Evolutionary conservation across 1,139 yeast genomes (phyloP).

Genomic region (Debaryomyces sp.): DNA sequence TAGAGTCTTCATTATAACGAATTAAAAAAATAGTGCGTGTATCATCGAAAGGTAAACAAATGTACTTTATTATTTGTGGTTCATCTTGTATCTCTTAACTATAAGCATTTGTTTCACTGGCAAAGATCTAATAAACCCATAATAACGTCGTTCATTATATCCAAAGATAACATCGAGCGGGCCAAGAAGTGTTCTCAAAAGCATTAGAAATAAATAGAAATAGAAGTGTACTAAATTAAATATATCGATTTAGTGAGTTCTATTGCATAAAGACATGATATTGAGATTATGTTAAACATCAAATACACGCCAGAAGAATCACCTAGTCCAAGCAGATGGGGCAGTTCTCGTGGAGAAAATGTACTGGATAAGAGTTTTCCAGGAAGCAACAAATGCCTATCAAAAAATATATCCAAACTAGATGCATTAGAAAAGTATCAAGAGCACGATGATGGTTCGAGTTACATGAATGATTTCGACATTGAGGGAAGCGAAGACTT

Average conservation of each 20-base stretch:
- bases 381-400: conserved; percentile 28
- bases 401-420: conserved; percentile 9
- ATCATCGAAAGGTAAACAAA: conserved; percentile 6
- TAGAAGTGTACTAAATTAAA: background rate
- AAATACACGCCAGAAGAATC: conserved; percentile 5
- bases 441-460: conserved; percentile 16
- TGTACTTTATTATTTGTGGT: conserved; percentile 2
- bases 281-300: conserved; percentile 4
- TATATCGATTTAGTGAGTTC: background rate
- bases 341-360: background rate
- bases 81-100: background rate
- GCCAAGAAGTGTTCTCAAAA: background rate
- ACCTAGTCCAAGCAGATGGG: background rate
- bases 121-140: background rate
- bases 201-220: background rate
- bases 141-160: background rate
- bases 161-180: background rate
- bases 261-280: background rate
- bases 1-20: background rate
- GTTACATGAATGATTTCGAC: conserved; percentile 24
- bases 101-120: background rate
- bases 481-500: conserved; percentile 26
- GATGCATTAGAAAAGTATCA: conserved; percentile 18
- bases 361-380: conserved; percentile 25
- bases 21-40: conserved; percentile 2